A percentile compares a stretch with the other conserved stretches of the same genome.
phyloP scores from a whole-genome alignment of 2,329 filamentous ascomycete species.

The Orbilia brochopaga region DNA sequence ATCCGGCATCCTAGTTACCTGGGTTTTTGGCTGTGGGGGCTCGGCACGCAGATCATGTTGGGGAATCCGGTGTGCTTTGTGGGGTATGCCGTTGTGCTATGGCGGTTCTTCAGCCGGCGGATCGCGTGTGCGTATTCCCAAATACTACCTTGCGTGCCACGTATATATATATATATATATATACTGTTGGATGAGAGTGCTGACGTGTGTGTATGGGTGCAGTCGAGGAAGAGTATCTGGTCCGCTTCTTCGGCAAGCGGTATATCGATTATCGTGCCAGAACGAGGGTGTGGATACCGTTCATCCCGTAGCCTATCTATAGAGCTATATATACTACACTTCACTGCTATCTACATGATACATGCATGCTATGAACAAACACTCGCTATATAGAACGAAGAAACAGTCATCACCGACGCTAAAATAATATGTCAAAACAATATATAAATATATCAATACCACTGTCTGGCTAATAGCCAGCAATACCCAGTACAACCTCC shows the following conservation, averaged over 20 bases:
- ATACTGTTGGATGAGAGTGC: slow-evolving; percentile 11
- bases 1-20: slow-evolving; percentile 92
- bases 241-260: slow-evolving; percentile 82
- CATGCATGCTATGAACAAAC: slow-evolving; percentile 3
- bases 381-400: too few relatives aligned
- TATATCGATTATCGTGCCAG: slow-evolving; percentile 75
- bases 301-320: slow-evolving; percentile 62
- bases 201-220: slow-evolving; percentile 36
- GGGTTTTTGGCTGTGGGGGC: slow-evolving; percentile 97
- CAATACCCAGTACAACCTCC: slow-evolving; percentile 51
- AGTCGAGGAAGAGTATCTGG: slow-evolving; percentile 79
- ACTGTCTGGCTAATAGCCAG: slow-evolving; percentile 1
- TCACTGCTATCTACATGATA: not conserved
- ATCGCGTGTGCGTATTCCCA: slow-evolving; percentile 71
- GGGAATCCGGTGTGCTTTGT: slow-evolving; percentile 81
- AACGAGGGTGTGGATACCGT: slow-evolving; percentile 80
- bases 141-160: too few relatives aligned
- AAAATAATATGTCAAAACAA: slow-evolving; percentile 9
- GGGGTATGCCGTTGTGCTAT: slow-evolving; percentile 76
- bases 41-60: slow-evolving; percentile 90
- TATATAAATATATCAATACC: slow-evolving; percentile 7
- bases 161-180: slow-evolving; percentile 10
- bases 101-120: slow-evolving; percentile 79
- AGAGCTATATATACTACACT: too few relatives aligned
- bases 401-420: too few relatives aligned